phyloP scores from a whole-genome alignment of 768 basidiomycete genomes.

The Punctularia strigosozonata region DNA sequence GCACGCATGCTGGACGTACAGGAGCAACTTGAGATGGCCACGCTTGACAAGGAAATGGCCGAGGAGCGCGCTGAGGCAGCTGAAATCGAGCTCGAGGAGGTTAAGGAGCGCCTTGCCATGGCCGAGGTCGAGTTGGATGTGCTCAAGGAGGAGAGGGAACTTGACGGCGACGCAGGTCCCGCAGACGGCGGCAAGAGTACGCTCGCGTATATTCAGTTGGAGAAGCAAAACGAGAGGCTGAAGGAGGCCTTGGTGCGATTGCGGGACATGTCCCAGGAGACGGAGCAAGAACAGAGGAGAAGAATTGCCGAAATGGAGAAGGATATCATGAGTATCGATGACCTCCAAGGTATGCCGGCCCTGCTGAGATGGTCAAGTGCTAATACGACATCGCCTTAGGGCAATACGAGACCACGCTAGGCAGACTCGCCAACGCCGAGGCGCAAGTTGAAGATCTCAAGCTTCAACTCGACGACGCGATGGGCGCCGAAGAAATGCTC shows the following conservation, averaged over 20 bases:
- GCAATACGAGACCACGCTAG: constrained; percentile 67
- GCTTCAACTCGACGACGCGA: constrained; percentile 85
- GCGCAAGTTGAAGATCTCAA: constrained; percentile 90
- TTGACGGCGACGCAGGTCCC: background rate
- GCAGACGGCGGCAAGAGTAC: constrained; percentile 37
- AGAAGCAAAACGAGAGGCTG: constrained; percentile 91
- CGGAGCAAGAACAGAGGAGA: constrained; percentile 71
- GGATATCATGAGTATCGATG: constrained; percentile 67
- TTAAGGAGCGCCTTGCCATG: constrained; percentile 68
- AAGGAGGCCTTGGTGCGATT: constrained; percentile 91
- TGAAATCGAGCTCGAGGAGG: constrained; percentile 65
- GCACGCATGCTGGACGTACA: constrained; percentile 62
- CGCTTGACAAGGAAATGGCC: constrained; percentile 93
- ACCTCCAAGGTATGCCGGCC: constrained; percentile 54
- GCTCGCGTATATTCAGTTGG: constrained; percentile 71
- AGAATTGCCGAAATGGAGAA: constrained; percentile 85
- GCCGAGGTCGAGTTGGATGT: constrained; percentile 78
- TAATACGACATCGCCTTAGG: constrained; percentile 26
- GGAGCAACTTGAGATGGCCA: constrained; percentile 90
- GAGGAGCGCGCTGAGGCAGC: constrained; percentile 84
- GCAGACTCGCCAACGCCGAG: constrained; percentile 82
- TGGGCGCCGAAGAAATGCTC: constrained; percentile 93
- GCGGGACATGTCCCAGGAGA: constrained; percentile 81
- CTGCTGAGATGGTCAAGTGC: background rate
- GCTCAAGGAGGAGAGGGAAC: constrained; percentile 35